These are phyloP conservation scores for Suillus placidus DNA, from an alignment of 768 basidiomycete genomes.

Conservation along the genomic window DNA sequence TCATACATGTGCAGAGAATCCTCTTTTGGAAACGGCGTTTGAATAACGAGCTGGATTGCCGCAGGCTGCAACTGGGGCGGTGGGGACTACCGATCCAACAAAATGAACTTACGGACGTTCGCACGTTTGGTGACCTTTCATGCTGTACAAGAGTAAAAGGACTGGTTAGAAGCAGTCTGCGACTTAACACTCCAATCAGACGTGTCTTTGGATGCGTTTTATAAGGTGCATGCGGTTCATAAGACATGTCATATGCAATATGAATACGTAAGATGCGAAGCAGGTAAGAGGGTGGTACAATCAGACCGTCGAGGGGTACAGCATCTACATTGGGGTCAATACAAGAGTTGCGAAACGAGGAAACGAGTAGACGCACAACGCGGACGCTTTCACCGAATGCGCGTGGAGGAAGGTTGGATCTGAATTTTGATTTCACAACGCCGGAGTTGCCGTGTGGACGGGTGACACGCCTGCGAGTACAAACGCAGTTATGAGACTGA, in stretches of 20 bases:
- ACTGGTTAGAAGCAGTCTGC: neutral
- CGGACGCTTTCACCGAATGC: conserved; percentile 92
- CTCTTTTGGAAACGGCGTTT: neutral
- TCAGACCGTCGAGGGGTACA: conserved; percentile 88
- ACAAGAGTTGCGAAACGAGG: conserved; percentile 4
- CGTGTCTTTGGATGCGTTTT: conserved; percentile 4
- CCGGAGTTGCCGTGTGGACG: conserved; percentile 94
- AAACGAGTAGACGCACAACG: conserved; percentile 60
- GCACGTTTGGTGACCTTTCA: neutral
- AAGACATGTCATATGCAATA: conserved; percentile 23
- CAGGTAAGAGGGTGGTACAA: conserved; percentile 24
- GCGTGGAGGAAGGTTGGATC: conserved; percentile 91
- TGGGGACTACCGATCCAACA: neutral
- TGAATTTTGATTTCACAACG: conserved; percentile 97
- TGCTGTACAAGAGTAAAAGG: neutral
- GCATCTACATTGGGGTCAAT: conserved; percentile 59
- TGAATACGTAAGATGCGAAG: conserved; percentile 26
- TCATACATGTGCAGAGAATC: neutral
- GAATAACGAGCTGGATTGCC: neutral
- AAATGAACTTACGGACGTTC: neutral
- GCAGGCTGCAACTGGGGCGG: neutral
- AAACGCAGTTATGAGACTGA: conserved; percentile 6
- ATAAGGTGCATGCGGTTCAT: conserved; percentile 25
- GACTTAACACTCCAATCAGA: neutral
- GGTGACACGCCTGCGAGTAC: conserved; percentile 71